Evolutionary conservation across 164 flowering plant genomes (phyloP).

Genomic region (Berberis vulgaris): DNA sequence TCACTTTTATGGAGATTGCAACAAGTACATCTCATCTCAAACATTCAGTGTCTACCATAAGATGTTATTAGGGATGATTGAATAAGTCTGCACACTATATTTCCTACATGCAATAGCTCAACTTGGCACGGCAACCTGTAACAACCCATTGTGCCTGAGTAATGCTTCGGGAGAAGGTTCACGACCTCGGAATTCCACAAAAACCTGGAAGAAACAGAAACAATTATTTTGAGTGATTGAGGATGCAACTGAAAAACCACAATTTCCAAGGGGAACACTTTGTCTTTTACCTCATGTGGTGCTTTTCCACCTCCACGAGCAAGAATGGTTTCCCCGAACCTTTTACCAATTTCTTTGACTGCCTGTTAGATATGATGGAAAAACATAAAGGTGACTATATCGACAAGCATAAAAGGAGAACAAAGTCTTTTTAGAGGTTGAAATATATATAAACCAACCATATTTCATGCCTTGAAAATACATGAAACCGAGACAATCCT

Average conservation of each 20-base stretch:
- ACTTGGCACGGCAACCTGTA: conserved; percentile 34
- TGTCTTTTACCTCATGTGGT: conserved; percentile 59
- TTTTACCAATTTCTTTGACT: conserved; percentile 67
- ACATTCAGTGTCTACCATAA: too few relatives aligned
- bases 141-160: conserved; percentile 83
- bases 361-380: conserved; percentile 40
- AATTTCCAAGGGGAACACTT: neutral
- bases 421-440: neutral
- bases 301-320: conserved; percentile 97
- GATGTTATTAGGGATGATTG: too few relatives aligned
- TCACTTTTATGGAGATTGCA: too few relatives aligned
- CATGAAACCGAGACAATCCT: neutral
- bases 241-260: neutral
- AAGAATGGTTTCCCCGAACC: conserved; percentile 85
- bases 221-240: neutral
- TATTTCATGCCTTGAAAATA: too few relatives aligned
- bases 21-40: too few relatives aligned
- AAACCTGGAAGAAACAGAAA: conserved; percentile 49
- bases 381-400: neutral
- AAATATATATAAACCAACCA: too few relatives aligned
- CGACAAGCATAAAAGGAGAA: neutral
- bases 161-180: conserved; percentile 95
- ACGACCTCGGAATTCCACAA: conserved; percentile 92
- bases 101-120: conserved; percentile 8
- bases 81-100: neutral